Base-by-base conservation (phyloP, 805 yeast species). In the Pichia exigua region DNA sequence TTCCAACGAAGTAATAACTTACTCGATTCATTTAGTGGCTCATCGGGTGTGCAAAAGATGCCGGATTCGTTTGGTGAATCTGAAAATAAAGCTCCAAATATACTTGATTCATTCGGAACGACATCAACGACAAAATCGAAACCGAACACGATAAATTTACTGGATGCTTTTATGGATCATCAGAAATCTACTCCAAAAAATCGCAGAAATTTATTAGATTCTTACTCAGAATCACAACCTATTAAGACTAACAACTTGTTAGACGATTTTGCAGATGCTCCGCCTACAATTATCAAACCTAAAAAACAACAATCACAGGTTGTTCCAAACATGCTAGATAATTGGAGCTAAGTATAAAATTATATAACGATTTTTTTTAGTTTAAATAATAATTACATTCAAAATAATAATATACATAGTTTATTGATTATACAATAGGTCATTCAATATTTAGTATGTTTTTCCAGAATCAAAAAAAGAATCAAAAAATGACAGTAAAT, bases 241-340 rank as follows among this genome's bases (percentile, higher is more conserved):
- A 24, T 28, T 30, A 30, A 21, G 15, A 47, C 42, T 38, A 38
- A 39, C 17, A 35, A 35, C 17, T 6, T n/a, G 20, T 7, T 17
- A n/a, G 11, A 35, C n/a, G 39, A 35, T n/a, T 35, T 35, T n/a
- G n/a, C 20, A 12, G 41, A 5, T 35, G n/a, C 35, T 22, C 13
- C 20, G 17, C 20, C 42, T 6, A 11, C 22, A 39, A 12, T 17
- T 7, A 20, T n/a, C 10, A 35, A 35, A 17, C 20, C 45, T 24
- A 22, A 45, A 9, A 46, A 17, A 11, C 6, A 22, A 30, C 39
- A 46, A 17, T 4, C 46, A 7, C 2, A 35, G 4, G 76, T 74
- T 52, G 91, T 84, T 59, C 88, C 91, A 0, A 90, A 85, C 60
- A 83, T 85, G 90, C 47, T 81, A 85, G 63, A 76, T 87, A 0